Evolutionary conservation across 2,329 filamentous ascomycete species (phyloP).

Genomic region (Pseudocercospora vitis): DNA sequence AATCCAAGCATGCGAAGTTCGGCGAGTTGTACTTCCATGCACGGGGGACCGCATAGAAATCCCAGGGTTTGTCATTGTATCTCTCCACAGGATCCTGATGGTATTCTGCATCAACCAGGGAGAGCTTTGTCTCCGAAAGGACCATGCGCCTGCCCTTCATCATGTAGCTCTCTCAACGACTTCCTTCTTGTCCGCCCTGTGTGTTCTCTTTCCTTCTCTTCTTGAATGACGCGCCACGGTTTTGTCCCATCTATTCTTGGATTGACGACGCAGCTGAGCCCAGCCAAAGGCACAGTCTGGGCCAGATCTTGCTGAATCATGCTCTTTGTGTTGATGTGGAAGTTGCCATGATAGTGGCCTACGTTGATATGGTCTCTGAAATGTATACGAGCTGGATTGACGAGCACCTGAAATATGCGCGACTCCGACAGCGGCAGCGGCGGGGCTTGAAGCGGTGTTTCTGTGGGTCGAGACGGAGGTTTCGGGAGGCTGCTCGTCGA

Average conservation of each 20-base stretch:
- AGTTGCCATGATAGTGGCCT: conserved; percentile 35
- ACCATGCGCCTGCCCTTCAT: conserved; percentile 20
- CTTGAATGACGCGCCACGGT: conserved; percentile 34
- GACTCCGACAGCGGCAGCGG: conserved; percentile 23
- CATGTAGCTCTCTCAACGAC: conserved; percentile 34
- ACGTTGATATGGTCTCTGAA: conserved; percentile 46
- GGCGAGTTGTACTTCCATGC: no score
- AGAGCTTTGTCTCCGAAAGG: conserved; percentile 11
- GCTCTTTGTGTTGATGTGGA: conserved; percentile 31
- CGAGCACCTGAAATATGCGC: conserved; percentile 44
- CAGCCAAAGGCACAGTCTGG: conserved; percentile 42
- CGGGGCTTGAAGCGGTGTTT: conserved; percentile 22
- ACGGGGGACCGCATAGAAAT: no score
- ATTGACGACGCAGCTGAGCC: conserved; percentile 43
- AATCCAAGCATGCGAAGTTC: no score
- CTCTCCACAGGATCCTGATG: no score
- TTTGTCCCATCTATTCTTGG: conserved; percentile 39
- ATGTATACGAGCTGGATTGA: conserved; percentile 41
- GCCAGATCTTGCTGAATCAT: conserved; percentile 40
- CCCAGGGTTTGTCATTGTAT: no score
- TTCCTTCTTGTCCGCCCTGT: conserved; percentile 35
- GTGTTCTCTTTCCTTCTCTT: conserved; percentile 32
- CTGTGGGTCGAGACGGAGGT: conserved; percentile 12
- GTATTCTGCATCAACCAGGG: conserved; percentile 6
- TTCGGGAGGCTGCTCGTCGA: conserved; percentile 21